Evolutionary conservation across 164 flowering plant genomes (phyloP), one percentile per base, ranked within the genome.

Genomic region (Aristolochia fimbriata): DNA sequence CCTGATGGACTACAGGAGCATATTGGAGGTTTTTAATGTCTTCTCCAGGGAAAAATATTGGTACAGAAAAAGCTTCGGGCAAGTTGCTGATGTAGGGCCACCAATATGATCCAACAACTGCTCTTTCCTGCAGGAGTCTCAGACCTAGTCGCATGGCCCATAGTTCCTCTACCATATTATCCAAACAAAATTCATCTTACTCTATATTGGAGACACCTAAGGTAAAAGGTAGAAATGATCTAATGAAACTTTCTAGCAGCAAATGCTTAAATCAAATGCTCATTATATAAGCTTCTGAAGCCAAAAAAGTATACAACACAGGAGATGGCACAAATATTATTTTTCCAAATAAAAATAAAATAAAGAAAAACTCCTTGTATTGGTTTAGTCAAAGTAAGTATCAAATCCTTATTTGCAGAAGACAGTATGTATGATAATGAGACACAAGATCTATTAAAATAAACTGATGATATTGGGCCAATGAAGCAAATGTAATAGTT

Each of bases 1-100:
- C 97, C 98, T 92, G 98, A 63, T 84, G 68, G 61, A 89, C 81
- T 68, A 93, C 78, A 69, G 99, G 99, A 67, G 94, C 97, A 69
- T 86, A 90, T 63, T 93, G 99, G 82, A 93, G 70, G 65, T 84
- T 78, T 77, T 88, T 88, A 65, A 93, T 87, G 68, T 90, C 96
- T 37, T 85, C 96, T 37, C 94, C 94, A 27, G 81, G 74, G 71
- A 90, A 93, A 81, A 93, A 93, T 58, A 93, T 87, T 21, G 97
- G 97, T 15, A 87, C 86, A 21, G 69, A 82, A 73, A 78, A 93
- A 24, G 91, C 78, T 74, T 90, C 91, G 0, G 99, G 96, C 48
- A 93, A 93, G 68, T 90, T 93, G 84, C 97, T 81, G 79, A 93
- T 86, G 77, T 93, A 93, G 48, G 96, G 94, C 97, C 99, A 90